Percentiles rank a stretch among this genome's conserved stretches.
Evolutionary conservation across 106 monocot genomes (phyloP).

Genomic region (Phalaenopsis aphrodite): DNA sequence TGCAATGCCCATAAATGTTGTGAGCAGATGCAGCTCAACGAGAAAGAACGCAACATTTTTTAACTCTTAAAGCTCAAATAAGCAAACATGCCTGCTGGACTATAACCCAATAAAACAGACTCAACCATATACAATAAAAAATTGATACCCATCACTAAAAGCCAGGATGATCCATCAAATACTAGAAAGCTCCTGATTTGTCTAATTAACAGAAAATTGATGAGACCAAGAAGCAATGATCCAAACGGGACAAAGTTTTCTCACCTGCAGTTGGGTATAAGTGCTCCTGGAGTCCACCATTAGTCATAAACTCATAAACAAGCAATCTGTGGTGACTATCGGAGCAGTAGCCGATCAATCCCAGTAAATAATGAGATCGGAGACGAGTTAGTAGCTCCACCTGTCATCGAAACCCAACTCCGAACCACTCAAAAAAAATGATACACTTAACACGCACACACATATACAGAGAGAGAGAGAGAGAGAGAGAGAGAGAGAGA

Average conservation of each 20-base stretch:
- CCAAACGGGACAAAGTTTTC: neutral
- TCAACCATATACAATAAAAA: neutral
- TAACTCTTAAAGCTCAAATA: neutral
- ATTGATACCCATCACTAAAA: neutral
- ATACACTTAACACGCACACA: neutral
- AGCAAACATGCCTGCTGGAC: neutral
- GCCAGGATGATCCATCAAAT: neutral
- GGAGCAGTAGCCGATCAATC: slow-evolving; percentile 66
- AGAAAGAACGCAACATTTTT: neutral
- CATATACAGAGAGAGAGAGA: neutral
- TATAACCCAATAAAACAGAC: neutral
- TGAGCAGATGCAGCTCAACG: neutral
- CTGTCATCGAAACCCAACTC: slow-evolving; percentile 20
- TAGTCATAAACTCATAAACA: slow-evolving; percentile 84
- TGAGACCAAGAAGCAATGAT: too few relatives aligned
- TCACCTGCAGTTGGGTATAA: slow-evolving; percentile 56
- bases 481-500: neutral
- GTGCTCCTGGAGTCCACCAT: slow-evolving; percentile 75
- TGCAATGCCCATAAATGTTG: neutral
- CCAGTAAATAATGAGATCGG: slow-evolving; percentile 45
- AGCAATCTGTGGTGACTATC: slow-evolving; percentile 50
- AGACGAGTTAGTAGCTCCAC: slow-evolving; percentile 67
- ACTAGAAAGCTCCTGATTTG: neutral
- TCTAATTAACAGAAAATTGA: neutral
- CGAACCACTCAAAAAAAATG: neutral